These are phyloP conservation scores for Isabelozyma gotoi DNA, from an alignment of 805 yeast genomes.

Conservation along the genomic window DNA sequence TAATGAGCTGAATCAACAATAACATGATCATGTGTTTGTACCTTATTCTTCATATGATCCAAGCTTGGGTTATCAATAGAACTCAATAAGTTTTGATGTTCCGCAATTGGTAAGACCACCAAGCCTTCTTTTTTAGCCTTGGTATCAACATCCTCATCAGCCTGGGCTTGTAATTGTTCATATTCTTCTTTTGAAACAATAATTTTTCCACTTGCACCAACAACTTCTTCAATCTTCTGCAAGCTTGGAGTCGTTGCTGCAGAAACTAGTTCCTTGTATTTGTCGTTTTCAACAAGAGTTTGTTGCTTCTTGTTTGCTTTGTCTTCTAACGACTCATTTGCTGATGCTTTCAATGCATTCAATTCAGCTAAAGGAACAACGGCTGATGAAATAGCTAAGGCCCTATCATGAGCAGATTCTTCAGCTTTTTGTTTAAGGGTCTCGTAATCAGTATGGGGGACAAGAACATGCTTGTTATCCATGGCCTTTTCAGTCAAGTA, in stretches of 20 bases:
- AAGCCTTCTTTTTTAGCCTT: slow-evolving; percentile 4
- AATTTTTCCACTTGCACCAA: not conserved
- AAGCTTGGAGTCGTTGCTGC: not conserved
- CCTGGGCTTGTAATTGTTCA: not conserved
- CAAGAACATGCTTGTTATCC: slow-evolving; percentile 6
- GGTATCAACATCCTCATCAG: slow-evolving; percentile 4
- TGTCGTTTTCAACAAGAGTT: slow-evolving; percentile 6
- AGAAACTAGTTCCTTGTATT: slow-evolving; percentile 1
- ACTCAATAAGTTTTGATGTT: slow-evolving; percentile 3
- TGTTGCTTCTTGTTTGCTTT: slow-evolving; percentile 5
- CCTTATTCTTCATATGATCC: slow-evolving; percentile 21
- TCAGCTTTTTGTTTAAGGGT: slow-evolving; percentile 7
- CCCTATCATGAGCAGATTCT: slow-evolving; percentile 8
- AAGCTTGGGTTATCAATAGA: slow-evolving; percentile 15
- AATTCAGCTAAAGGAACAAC: slow-evolving; percentile 8
- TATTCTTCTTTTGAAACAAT: not conserved
- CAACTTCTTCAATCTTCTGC: slow-evolving; percentile 4
- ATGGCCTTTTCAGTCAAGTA: slow-evolving; percentile 23
- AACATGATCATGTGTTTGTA: slow-evolving; percentile 13
- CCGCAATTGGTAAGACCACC: slow-evolving; percentile 11
- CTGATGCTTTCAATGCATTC: slow-evolving; percentile 7
- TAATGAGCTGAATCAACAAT: slow-evolving; percentile 2
- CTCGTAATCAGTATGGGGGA: slow-evolving; percentile 10
- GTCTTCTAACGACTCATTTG: slow-evolving; percentile 9
- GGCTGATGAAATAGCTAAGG: slow-evolving; percentile 11